phyloP scores from a whole-genome alignment of 2,329 filamentous ascomycete genomes.

The Chrysoporthe puriensis region DNA sequence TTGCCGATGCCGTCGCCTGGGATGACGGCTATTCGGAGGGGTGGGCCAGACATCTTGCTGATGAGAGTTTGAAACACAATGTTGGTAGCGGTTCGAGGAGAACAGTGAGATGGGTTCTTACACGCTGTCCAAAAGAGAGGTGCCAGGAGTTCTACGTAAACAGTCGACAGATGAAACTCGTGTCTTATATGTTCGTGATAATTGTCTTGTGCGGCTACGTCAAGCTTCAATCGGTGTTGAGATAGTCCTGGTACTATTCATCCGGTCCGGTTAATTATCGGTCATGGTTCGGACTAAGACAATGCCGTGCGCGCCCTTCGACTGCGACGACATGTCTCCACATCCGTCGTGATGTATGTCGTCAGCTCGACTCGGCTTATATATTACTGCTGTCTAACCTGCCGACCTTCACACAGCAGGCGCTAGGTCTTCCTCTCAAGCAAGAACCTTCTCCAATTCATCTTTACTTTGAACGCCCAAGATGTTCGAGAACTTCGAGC shows the following conservation, averaged over 20 bases:
- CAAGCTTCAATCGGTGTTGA: background rate
- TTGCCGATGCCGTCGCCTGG: constrained; percentile 72
- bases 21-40: constrained; percentile 59
- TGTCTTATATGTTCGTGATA: background rate
- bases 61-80: no score
- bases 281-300: background rate
- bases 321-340: background rate
- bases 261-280: background rate
- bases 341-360: background rate
- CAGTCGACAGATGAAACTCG: background rate
- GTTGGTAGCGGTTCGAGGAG: no score
- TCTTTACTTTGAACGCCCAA: background rate
- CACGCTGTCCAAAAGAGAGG: no score
- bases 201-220: background rate
- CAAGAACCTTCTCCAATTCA: no score
- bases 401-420: no score
- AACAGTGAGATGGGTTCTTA: no score
- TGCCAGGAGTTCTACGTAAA: no score
- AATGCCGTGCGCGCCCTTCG: background rate
- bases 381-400: no score
- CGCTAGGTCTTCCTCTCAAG: no score
- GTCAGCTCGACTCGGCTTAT: background rate
- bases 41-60: constrained; percentile 14
- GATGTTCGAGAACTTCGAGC: constrained; percentile 46
- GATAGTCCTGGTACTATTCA: background rate